These are phyloP conservation scores for Diplodia sapinea DNA, from an alignment of 2,329 filamentous ascomycete species.

Conservation along the genomic window DNA sequence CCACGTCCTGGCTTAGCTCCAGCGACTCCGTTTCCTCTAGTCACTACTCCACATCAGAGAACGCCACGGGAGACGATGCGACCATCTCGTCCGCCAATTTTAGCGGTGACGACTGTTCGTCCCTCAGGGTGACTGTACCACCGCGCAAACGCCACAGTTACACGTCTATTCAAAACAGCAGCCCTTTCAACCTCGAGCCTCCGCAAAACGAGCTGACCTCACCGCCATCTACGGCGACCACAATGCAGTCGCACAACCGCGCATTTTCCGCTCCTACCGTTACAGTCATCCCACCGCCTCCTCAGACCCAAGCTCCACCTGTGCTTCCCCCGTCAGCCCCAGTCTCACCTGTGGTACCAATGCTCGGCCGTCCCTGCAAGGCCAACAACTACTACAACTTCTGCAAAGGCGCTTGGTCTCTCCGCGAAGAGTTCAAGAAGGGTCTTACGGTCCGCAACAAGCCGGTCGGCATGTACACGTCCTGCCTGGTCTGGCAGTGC, in stretches of 20 bases:
- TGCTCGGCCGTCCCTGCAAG: conserved; percentile 45
- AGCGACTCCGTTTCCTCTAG: conserved; percentile 10
- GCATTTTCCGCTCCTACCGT: conserved; percentile 16
- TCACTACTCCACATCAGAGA: conserved; percentile 21
- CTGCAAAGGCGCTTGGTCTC: conserved; percentile 49
- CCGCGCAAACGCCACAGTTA: conserved; percentile 29
- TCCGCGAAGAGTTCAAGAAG: conserved; percentile 44
- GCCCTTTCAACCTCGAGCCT: conserved; percentile 9
- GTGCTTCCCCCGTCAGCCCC: conserved; percentile 42
- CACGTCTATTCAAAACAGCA: conserved; percentile 27
- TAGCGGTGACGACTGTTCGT: conserved; percentile 10
- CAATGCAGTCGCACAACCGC: conserved; percentile 19
- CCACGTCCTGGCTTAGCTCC: conserved; percentile 10
- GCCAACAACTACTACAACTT: conserved; percentile 51
- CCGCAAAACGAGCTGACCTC: conserved; percentile 17
- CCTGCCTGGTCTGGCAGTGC: conserved; percentile 45
- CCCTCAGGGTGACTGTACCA: neutral
- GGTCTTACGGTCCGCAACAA: conserved; percentile 41
- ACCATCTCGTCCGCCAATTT: conserved; percentile 16
- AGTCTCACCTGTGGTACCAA: neutral
- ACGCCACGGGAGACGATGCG: conserved; percentile 17
- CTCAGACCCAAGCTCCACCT: neutral
- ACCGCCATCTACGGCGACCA: conserved; percentile 14
- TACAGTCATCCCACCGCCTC: conserved; percentile 21
- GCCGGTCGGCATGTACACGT: conserved; percentile 46